Conservation (phyloP, 179 eudicot species). For the Spinacia oleracea region DNA sequence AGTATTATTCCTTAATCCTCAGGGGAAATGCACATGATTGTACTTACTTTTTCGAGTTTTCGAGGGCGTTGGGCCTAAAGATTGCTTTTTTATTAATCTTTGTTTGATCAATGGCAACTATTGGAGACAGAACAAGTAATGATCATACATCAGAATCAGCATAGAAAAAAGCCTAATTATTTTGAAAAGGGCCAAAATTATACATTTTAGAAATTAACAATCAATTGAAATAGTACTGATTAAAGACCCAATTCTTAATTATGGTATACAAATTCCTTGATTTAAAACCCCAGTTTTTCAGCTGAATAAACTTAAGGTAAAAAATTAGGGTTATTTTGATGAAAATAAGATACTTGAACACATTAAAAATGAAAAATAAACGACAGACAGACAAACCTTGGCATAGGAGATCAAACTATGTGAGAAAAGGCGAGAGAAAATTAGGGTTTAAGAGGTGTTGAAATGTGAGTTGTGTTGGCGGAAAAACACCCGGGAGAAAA, state of each 20-base stretch:
- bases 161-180: background rate
- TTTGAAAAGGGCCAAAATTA: background rate
- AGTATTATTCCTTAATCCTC: background rate
- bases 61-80: background rate
- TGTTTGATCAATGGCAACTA: conserved; percentile 4
- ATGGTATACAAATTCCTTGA: background rate
- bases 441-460: background rate
- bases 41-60: background rate
- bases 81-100: conserved; percentile 5
- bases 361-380: background rate
- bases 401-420: background rate
- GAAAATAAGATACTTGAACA: background rate
- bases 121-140: background rate
- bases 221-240: background rate
- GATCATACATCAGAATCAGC: background rate
- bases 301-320: background rate
- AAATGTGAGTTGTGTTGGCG: background rate
- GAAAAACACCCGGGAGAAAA: background rate
- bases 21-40: background rate
- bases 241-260: background rate
- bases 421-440: background rate
- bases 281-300: background rate
- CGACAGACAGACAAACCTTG: background rate
- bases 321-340: background rate
- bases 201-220: background rate